Base-by-base conservation (phyloP, 345 rosid genomes). In the Mallotus nudiflorus region DNA sequence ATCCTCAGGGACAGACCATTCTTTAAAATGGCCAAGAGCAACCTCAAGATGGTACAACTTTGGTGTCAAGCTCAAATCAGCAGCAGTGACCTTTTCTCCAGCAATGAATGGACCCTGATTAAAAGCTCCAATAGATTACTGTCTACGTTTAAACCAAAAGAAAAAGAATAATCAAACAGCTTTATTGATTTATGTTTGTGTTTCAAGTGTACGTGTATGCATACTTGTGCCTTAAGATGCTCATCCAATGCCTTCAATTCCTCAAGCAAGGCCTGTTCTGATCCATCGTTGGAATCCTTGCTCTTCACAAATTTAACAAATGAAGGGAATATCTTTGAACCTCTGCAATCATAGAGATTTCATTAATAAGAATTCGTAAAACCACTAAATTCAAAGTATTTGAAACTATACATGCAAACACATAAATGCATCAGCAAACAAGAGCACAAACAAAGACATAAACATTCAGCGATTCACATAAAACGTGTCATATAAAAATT, bases 31-130 rank as follows among this genome's bases (percentile, higher is more conserved):
- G 62, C 86, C 96, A 58, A 91, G 94, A 71, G 90, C 88, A 14
- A 87, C 76, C 82, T 91, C 69, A 3, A 96, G 92, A 80, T 95
- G 99, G 84, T 86, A 91, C 70, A 95, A 84, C 83, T 92, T 95
- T 4, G 99, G 97, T 68, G 85, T 96, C 85, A 95, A 84, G 85
- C 86, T 84, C 55, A 96, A 76, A 82, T 96, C 98, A 67, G 57
- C 90, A 1, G 96, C 97, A 12, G 88, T 81, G 53, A 87, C 73
- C 81, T 84, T 88, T 67, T 82, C 93, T 33, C 96, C 97, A 19
- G 97, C 97, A 75, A 96, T 77, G 49, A 77, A 88, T 45, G 95
- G 96, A 54, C 96, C 97, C 85, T 84, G 84, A 42, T 72, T 52
- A 33, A 65, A 57, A 29, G 45, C n/a, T 62, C 37, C 57, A 39